These are phyloP conservation scores for Diddensiella caesifluorescens DNA, from an alignment of 805 yeast species.

Conservation along the genomic window DNA sequence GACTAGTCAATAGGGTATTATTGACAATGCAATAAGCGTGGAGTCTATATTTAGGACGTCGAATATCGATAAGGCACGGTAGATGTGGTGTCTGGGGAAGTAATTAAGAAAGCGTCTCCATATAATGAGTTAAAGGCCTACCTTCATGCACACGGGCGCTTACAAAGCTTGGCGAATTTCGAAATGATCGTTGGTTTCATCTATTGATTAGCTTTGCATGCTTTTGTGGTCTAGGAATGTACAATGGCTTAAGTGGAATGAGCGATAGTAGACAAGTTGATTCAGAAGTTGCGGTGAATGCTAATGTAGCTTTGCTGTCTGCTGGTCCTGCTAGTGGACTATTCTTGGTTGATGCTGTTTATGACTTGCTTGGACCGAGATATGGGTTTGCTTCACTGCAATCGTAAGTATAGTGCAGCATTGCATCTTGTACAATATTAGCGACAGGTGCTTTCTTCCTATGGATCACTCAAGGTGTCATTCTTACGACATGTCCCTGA, in stretches of 20 bases:
- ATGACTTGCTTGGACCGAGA: constrained; percentile 29
- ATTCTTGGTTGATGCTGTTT: constrained; percentile 30
- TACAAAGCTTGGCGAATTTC: not conserved
- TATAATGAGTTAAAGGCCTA: too few relatives aligned
- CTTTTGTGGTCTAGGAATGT: constrained; percentile 34
- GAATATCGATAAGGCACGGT: too few relatives aligned
- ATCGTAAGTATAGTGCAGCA: constrained; percentile 45
- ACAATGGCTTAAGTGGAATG: constrained; percentile 30
- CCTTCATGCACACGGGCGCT: too few relatives aligned
- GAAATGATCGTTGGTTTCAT: constrained; percentile 24
- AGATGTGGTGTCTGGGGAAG: too few relatives aligned
- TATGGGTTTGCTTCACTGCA: constrained; percentile 41
- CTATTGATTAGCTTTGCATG: constrained; percentile 29
- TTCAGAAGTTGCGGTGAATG: constrained; percentile 28
- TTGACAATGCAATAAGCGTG: too few relatives aligned
- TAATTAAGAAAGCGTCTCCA: too few relatives aligned
- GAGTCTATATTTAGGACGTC: too few relatives aligned
- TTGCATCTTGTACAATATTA: constrained; percentile 53
- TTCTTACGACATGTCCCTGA: constrained; percentile 53
- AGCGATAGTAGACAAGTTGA: constrained; percentile 34
- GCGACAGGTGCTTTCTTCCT: constrained; percentile 51
- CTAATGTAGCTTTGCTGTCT: constrained; percentile 28
- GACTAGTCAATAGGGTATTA: too few relatives aligned
- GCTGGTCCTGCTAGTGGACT: constrained; percentile 26
- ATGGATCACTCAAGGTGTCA: constrained; percentile 58